These are phyloP conservation scores for Colletotrichum godetiae DNA, from an alignment of 2,329 filamentous ascomycete species.

Conservation along the genomic window DNA sequence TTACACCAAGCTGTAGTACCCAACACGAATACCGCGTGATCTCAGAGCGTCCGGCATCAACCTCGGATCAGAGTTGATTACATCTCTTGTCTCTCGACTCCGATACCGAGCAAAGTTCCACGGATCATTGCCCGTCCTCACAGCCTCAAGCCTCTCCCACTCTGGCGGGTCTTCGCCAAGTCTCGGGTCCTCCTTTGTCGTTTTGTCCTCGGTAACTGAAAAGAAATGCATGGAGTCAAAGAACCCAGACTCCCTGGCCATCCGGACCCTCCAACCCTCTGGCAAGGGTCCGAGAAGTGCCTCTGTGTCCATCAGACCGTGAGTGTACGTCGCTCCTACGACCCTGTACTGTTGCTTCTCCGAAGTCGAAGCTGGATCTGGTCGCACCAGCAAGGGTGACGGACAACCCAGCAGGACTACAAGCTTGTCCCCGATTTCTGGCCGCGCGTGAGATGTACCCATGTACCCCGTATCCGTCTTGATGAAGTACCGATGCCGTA, in stretches of 20 bases:
- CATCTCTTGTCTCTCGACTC: neutral
- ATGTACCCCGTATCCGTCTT: neutral
- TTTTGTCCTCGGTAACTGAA: neutral
- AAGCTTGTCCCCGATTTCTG: neutral
- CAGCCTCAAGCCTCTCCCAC: neutral
- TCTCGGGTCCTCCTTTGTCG: neutral
- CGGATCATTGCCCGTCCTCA: neutral
- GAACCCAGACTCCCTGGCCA: neutral
- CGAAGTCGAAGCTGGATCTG: neutral
- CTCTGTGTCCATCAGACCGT: conserved; percentile 19
- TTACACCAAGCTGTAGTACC: neutral
- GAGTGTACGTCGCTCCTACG: conserved; percentile 13
- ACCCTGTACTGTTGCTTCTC: neutral
- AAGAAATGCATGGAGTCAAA: conserved; percentile 7
- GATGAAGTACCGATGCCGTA: neutral
- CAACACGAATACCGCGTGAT: neutral
- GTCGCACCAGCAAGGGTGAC: neutral
- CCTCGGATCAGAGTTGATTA: neutral
- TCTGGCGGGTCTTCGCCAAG: neutral
- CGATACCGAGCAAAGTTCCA: neutral
- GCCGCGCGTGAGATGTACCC: neutral
- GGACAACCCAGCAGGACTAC: neutral
- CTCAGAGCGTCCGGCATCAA: neutral
- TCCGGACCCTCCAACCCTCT: neutral
- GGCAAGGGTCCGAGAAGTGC: conserved; percentile 16